phyloP scores from a whole-genome alignment of 2,329 filamentous ascomycete genomes.

The Orbilia ellipsospora region DNA sequence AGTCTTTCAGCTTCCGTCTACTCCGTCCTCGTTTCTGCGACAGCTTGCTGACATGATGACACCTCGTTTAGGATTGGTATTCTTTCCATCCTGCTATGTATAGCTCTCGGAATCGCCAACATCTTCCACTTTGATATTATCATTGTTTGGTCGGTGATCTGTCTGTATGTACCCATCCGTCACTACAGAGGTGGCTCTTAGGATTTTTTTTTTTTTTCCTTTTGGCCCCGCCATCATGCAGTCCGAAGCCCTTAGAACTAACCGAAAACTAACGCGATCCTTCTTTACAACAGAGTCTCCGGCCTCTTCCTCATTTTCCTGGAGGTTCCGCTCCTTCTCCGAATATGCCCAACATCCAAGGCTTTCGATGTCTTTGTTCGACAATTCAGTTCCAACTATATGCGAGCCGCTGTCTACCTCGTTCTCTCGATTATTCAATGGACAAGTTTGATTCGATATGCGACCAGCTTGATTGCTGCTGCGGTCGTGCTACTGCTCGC shows the following conservation, averaged over 20 bases:
- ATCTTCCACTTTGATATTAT: constrained; percentile 70
- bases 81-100: constrained; percentile 76
- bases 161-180: constrained; percentile 65
- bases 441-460: constrained; percentile 74
- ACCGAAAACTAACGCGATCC: constrained; percentile 39
- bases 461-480: constrained; percentile 83
- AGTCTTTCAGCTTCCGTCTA: constrained; percentile 18
- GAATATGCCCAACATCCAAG: constrained; percentile 94
- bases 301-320: constrained; percentile 82
- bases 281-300: constrained; percentile 68
- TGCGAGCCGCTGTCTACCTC: constrained; percentile 87
- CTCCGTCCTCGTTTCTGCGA: constrained; percentile 25
- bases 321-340: constrained; percentile 91
- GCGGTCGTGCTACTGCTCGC: constrained; percentile 83
- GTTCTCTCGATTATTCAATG: constrained; percentile 86
- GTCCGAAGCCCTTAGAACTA: background rate
- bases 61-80: constrained; percentile 71
- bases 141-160: constrained; percentile 66
- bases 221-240: background rate
- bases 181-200: background rate
- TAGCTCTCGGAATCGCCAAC: constrained; percentile 76
- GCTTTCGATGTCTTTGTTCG: constrained; percentile 91
- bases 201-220: background rate
- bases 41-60: constrained; percentile 30
- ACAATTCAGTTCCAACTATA: constrained; percentile 94